phyloP scores from a whole-genome alignment of 305 asterid species.

The Fraxinus latifolia region DNA sequence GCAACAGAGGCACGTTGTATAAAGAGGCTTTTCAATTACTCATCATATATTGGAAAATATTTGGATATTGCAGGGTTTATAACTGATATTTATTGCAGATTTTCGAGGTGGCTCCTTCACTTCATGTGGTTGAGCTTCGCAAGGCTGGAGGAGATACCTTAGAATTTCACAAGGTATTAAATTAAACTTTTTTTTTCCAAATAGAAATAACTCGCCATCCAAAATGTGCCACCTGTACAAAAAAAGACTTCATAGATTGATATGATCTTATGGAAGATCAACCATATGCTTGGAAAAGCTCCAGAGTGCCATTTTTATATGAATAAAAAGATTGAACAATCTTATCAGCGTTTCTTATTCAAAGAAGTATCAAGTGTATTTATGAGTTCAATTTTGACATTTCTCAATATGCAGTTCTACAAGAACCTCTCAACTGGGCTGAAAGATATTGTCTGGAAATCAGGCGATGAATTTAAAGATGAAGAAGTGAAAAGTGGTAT shows the following conservation, averaged over 20 bases:
- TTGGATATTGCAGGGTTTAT: neutral
- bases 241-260: neutral
- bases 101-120: slow-evolving; percentile 91
- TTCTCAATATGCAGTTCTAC: slow-evolving; percentile 54
- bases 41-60: neutral
- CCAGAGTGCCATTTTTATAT: neutral
- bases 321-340: neutral
- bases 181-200: neutral
- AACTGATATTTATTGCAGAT: slow-evolving; percentile 40
- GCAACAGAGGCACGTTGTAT: slow-evolving; percentile 69
- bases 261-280: neutral
- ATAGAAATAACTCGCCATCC: neutral
- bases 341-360: neutral
- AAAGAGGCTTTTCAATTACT: neutral
- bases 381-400: neutral
- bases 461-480: slow-evolving; percentile 54
- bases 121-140: slow-evolving; percentile 90
- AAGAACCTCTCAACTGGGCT: slow-evolving; percentile 81
- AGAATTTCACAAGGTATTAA: slow-evolving; percentile 85
- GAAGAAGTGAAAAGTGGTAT: slow-evolving; percentile 38
- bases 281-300: neutral
- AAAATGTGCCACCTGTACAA: neutral
- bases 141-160: slow-evolving; percentile 95
- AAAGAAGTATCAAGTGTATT: neutral
- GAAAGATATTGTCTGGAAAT: slow-evolving; percentile 87